A percentile compares a stretch with the other conserved stretches of the same genome.
phyloP scores from a whole-genome alignment of 164 flowering plant genomes.

The Cinnamomum micranthum region DNA sequence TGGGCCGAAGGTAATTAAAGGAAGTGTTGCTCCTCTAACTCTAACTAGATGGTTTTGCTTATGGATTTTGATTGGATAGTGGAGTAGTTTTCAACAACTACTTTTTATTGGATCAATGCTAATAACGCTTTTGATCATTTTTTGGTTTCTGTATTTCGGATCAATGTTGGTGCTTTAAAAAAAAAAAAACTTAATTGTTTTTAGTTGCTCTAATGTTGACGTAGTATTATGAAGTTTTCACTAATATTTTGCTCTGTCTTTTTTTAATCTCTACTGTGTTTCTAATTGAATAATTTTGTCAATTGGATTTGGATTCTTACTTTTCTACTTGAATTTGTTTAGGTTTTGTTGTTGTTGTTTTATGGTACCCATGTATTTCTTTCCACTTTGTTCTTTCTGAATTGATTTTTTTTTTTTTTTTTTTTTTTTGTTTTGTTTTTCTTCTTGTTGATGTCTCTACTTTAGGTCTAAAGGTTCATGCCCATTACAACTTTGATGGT shows the following conservation, averaged over 20 bases:
- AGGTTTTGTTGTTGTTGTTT: neutral
- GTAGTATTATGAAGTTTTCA: neutral
- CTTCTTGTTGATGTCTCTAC: too few relatives aligned
- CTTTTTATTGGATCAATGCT: neutral
- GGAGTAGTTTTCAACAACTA: neutral
- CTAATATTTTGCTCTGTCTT: neutral
- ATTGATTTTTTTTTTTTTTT: too few relatives aligned
- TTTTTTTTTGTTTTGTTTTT: too few relatives aligned
- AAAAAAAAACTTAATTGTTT: neutral
- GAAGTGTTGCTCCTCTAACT: too few relatives aligned
- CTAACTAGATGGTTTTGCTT: neutral
- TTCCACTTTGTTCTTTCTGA: neutral
- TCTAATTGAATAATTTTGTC: neutral
- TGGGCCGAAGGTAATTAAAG: too few relatives aligned
- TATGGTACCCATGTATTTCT: neutral
- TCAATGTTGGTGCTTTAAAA: neutral
- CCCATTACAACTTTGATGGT: constrained; percentile 51
- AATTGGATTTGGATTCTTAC: neutral
- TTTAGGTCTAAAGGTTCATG: constrained; percentile 40
- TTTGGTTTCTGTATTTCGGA: neutral
- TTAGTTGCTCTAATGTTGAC: neutral
- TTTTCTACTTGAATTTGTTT: neutral
- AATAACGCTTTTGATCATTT: neutral
- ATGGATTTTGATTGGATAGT: neutral
- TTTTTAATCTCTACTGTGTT: too few relatives aligned